These are phyloP conservation scores for Voacanga thouarsii DNA, from an alignment of 257 asterid species.

Conservation along the genomic window DNA sequence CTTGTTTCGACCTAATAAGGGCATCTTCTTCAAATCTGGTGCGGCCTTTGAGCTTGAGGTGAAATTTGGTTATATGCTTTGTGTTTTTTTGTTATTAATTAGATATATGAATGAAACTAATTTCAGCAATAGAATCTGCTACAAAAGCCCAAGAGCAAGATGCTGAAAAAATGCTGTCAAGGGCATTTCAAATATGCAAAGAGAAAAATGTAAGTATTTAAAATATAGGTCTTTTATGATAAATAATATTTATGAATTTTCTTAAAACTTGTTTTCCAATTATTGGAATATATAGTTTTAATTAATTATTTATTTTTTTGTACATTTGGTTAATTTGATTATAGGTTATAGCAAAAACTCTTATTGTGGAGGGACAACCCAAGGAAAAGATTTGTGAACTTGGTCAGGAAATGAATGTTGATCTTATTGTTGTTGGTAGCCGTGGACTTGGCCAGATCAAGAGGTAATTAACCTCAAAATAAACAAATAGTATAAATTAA, in stretches of 20 bases:
- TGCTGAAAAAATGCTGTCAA: slow-evolving; percentile 42
- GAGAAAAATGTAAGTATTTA: slow-evolving; percentile 31
- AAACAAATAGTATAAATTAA: neutral
- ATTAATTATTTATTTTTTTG: too few relatives aligned
- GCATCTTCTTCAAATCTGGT: too few relatives aligned
- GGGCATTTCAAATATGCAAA: slow-evolving; percentile 47
- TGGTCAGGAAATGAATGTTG: slow-evolving; percentile 35
- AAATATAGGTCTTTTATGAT: too few relatives aligned
- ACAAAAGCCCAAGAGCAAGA: slow-evolving; percentile 41
- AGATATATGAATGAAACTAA: neutral
- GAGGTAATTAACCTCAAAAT: slow-evolving; percentile 26
- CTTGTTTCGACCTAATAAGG: too few relatives aligned
- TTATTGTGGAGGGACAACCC: slow-evolving; percentile 45
- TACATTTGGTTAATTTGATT: neutral
- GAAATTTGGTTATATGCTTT: too few relatives aligned
- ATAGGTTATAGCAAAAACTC: slow-evolving; percentile 37
- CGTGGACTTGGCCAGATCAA: slow-evolving; percentile 60
- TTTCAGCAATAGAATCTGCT: slow-evolving; percentile 40
- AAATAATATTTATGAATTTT: too few relatives aligned
- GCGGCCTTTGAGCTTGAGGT: too few relatives aligned
- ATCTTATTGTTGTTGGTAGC: slow-evolving; percentile 52
- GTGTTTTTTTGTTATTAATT: neutral
- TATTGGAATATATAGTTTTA: too few relatives aligned
- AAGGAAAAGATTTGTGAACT: slow-evolving; percentile 50
- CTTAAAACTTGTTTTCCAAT: too few relatives aligned